Base-by-base conservation (phyloP, 805 yeast species). In the Starmerella bombi region DNA sequence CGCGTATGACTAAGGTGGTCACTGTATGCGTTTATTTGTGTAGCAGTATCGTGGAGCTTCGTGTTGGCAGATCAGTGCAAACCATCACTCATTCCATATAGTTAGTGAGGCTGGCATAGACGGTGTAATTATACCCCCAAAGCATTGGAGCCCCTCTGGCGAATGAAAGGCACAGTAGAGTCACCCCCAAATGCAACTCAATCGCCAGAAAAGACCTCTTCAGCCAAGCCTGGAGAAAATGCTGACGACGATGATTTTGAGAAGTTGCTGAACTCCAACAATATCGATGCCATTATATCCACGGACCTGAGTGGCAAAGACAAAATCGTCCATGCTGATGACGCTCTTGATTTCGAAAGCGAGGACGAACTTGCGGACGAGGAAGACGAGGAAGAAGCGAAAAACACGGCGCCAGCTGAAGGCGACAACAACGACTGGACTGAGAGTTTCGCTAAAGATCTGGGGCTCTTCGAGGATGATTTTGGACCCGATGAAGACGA, bases 301-400 rank as follows among this genome's bases (percentile, higher is more conserved):
- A 43, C 49, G 5, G 61, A 58, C 38, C 45, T 61, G 16, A 54
- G 56, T 7, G 69, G 65, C 5, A 70, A 63, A 25, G 77, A 72
- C 16, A 63, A 71, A 59, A 63, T 81, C 2, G 69, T 70, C 40
- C 97, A 86, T 59, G 86, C 91, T 1, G 94, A 74, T 5, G 88
- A 86, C 58, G 98, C 98, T 8, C 66, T 85, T 25, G 97, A 88
- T 59, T 88, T 81, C 57, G 95, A 83, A 54, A 94, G 83, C 57
- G 93, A 82, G 53, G 96, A 86, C 50, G 96, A 86, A 59, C 64
- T 86, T 36, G 96, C 96, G 0, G 96, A 86, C 19, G 95, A 86
- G 34, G 93, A 82, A 41, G 67, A 61, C 5, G 57, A 49, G 19
- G 66, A 55, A n/a, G 62, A 55, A 17, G 41, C 34, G 12, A 40